These are phyloP conservation scores for Cladosporium halotolerans DNA, from an alignment of 2,329 filamentous ascomycete genomes.

Conservation along the genomic window DNA sequence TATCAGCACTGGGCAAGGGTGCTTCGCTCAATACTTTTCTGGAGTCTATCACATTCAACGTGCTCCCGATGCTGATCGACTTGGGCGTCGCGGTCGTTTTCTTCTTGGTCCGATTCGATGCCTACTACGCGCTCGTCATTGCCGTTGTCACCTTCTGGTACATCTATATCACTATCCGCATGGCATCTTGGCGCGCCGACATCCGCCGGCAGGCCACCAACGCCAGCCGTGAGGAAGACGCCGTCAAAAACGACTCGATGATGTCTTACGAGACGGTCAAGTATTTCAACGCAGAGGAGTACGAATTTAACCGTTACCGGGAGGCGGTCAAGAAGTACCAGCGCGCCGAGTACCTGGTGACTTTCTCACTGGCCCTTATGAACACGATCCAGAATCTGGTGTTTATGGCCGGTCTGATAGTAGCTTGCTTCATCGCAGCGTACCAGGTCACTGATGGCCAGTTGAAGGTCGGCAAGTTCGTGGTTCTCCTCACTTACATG, in stretches of 20 bases:
- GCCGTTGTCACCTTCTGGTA: slow-evolving; percentile 91
- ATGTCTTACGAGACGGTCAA: slow-evolving; percentile 86
- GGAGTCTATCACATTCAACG: slow-evolving; percentile 92
- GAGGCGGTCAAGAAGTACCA: slow-evolving; percentile 53
- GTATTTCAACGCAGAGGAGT: slow-evolving; percentile 56
- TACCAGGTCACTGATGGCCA: slow-evolving; percentile 60
- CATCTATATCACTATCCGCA: slow-evolving; percentile 89
- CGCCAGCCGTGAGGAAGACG: slow-evolving; percentile 88
- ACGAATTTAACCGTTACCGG: slow-evolving; percentile 53
- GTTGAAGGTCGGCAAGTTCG: slow-evolving; percentile 60
- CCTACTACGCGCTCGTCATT: slow-evolving; percentile 84
- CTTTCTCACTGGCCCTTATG: slow-evolving; percentile 51
- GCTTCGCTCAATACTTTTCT: slow-evolving; percentile 94
- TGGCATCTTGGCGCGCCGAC: slow-evolving; percentile 88
- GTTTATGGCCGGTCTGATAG: slow-evolving; percentile 58
- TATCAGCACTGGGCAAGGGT: slow-evolving; percentile 93
- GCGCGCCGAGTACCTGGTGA: slow-evolving; percentile 51
- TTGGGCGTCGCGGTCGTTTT: slow-evolving; percentile 77
- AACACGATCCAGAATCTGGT: slow-evolving; percentile 58
- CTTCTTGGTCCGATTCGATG: slow-evolving; percentile 72
- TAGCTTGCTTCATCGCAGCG: slow-evolving; percentile 64
- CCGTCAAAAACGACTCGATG: slow-evolving; percentile 97
- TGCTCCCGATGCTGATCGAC: slow-evolving; percentile 91
- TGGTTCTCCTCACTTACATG: slow-evolving; percentile 68
- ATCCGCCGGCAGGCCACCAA: slow-evolving; percentile 92